These are phyloP conservation scores for Irpex rosettiformis DNA, from an alignment of 1,284 basidiomycete species.

Conservation along the genomic window DNA sequence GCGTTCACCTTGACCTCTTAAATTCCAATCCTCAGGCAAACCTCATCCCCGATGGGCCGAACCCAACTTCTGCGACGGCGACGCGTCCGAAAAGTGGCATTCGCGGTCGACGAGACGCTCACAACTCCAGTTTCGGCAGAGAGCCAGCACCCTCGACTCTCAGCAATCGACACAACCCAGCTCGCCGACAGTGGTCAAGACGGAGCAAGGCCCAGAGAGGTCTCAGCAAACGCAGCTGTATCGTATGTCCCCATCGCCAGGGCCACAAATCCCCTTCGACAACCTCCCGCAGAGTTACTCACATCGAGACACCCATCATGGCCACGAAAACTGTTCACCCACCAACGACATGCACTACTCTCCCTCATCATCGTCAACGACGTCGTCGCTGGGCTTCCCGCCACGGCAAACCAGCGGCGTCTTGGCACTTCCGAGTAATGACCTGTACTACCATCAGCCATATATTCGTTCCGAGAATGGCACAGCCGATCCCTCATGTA, in stretches of 20 bases:
- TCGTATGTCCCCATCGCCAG: conserved; percentile 28
- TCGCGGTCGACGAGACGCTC: conserved; percentile 67
- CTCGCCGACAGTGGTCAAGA: conserved; percentile 28
- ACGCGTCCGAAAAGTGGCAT: conserved; percentile 79
- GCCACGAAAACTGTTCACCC: conserved; percentile 20
- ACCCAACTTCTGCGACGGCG: conserved; percentile 69
- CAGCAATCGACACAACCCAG: conserved; percentile 14
- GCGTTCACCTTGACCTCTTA: conserved; percentile 21
- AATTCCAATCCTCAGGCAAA: conserved; percentile 48
- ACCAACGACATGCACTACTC: conserved; percentile 23
- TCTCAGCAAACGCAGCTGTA: conserved; percentile 23
- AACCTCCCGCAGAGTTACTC: conserved; percentile 18
- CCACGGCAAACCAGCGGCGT: conserved; percentile 12
- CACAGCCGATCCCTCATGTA: conserved; percentile 42
- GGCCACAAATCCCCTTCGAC: conserved; percentile 20
- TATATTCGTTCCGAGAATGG: conserved; percentile 32
- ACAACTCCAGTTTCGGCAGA: conserved; percentile 26
- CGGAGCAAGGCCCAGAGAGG: conserved; percentile 24
- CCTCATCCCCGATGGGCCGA: conserved; percentile 82
- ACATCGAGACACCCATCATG: background rate
- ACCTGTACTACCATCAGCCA: conserved; percentile 27
- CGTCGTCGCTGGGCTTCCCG: conserved; percentile 28
- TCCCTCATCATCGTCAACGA: conserved; percentile 26
- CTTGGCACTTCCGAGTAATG: conserved; percentile 17
- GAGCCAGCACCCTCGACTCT: conserved; percentile 13